phyloP scores from a whole-genome alignment of 2,329 filamentous ascomycete species.

The Trichoderma sp. region DNA sequence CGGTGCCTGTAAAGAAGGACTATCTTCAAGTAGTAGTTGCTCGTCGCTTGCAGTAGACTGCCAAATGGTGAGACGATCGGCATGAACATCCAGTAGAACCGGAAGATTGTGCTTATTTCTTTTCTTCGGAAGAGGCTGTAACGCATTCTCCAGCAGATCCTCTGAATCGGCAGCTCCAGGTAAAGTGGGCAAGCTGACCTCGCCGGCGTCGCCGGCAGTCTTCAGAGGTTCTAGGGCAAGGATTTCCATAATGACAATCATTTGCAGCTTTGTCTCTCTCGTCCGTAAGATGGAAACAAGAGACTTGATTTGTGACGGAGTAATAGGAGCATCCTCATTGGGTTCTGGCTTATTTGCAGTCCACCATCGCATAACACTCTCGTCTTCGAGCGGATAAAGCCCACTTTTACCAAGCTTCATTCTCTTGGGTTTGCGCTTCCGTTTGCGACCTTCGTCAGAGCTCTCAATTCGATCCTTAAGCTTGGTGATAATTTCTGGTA shows the following conservation, averaged over 20 bases:
- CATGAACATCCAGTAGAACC: conserved; percentile 70
- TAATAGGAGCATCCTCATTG: conserved; percentile 52
- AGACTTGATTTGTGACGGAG: conserved; percentile 60
- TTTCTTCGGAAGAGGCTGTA: conserved; percentile 52
- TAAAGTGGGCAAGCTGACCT: conserved; percentile 53
- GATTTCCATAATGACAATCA: conserved; percentile 78
- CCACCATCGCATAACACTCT: conserved; percentile 73
- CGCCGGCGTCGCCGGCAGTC: conserved; percentile 46
- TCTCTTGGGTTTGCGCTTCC: conserved; percentile 62
- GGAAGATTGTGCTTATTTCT: conserved; percentile 65
- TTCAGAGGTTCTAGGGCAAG: conserved; percentile 67
- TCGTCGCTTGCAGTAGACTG: conserved; percentile 72
- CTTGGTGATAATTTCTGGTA: conserved; percentile 64
- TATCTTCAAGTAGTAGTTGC: conserved; percentile 54
- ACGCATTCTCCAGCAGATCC: conserved; percentile 37
- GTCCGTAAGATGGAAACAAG: conserved; percentile 69
- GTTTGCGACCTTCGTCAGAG: conserved; percentile 53
- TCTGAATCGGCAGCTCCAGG: conserved; percentile 41
- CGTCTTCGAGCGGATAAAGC: conserved; percentile 68
- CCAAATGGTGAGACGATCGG: conserved; percentile 83
- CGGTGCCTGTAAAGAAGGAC: conserved; percentile 45
- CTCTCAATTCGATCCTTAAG: conserved; percentile 61
- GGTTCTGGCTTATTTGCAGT: conserved; percentile 55
- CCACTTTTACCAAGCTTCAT: conserved; percentile 70
- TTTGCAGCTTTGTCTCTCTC: conserved; percentile 78